Evolutionary conservation across 2,329 filamentous ascomycete genomes (phyloP).

Genomic region (Sporothrix inflata): DNA sequence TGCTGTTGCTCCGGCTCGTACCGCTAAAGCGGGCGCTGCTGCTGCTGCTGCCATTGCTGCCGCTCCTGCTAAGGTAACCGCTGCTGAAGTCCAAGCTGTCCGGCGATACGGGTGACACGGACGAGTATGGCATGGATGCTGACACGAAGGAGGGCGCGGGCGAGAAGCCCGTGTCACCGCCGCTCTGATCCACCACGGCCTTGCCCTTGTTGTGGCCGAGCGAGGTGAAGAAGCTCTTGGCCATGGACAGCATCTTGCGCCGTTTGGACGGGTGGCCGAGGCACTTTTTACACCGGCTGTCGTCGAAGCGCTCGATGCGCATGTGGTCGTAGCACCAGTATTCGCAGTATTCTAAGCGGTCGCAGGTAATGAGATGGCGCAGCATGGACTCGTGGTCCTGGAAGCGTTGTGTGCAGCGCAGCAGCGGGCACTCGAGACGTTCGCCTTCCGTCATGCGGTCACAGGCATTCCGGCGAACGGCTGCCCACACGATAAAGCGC

Average conservation of each 20-base stretch:
- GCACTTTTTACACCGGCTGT: conserved; percentile 55
- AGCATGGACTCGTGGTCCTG: conserved; percentile 58
- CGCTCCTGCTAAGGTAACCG: conserved; percentile 26
- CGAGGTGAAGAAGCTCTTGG: conserved; percentile 58
- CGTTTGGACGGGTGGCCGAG: conserved; percentile 55
- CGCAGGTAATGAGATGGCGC: conserved; percentile 54
- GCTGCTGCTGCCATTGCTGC: conserved; percentile 25
- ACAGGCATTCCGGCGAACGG: conserved; percentile 57
- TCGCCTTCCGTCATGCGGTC: conserved; percentile 52
- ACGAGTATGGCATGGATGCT: conserved; percentile 1
- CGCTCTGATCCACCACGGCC: conserved; percentile 35
- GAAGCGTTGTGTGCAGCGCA: conserved; percentile 55
- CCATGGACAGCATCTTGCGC: conserved; percentile 56
- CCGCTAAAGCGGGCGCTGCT: conserved; percentile 15
- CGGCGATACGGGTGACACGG: conserved; percentile 13
- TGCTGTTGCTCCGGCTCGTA: conserved; percentile 29
- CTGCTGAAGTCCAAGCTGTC: conserved; percentile 19
- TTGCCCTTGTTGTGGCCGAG: conserved; percentile 52
- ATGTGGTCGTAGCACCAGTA: conserved; percentile 61
- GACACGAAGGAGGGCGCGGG: conserved; percentile 17
- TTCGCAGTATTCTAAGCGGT: conserved; percentile 53
- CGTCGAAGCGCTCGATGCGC: conserved; percentile 56
- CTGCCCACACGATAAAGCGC: conserved; percentile 61
- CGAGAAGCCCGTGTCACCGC: conserved; percentile 1
- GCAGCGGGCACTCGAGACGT: conserved; percentile 55